A percentile compares a stretch with the other conserved stretches of the same genome.
These are phyloP conservation scores for Phytophthora idaei DNA, from an alignment of 352 stramenopile genomes.

Conservation along the genomic window DNA sequence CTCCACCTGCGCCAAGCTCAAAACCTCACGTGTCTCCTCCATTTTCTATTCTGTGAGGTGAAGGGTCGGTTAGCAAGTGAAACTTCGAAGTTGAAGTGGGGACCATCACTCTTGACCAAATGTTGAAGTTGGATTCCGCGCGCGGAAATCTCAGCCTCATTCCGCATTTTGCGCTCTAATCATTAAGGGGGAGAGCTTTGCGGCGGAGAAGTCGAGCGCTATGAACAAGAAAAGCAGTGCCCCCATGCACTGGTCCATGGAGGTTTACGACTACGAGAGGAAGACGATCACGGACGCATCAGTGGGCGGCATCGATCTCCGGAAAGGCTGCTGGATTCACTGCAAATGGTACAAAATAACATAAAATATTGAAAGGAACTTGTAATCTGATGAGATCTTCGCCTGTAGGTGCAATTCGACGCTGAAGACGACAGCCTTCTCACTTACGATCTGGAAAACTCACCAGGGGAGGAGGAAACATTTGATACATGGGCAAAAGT, in stretches of 20 bases:
- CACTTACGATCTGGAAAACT: constrained; percentile 28
- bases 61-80: constrained; percentile 25
- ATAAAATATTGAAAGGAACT: neutral
- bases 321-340: constrained; percentile 50
- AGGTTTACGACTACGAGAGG: constrained; percentile 59
- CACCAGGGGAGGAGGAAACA: constrained; percentile 41
- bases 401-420: constrained; percentile 43
- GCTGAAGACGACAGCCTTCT: constrained; percentile 42
- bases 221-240: constrained; percentile 13
- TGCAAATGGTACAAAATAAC: constrained; percentile 42
- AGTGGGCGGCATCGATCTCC: constrained; percentile 50
- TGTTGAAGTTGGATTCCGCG: constrained; percentile 35
- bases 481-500: constrained; percentile 11
- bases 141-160: constrained; percentile 14
- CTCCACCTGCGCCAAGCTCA: constrained; percentile 69
- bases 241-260: constrained; percentile 33
- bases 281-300: constrained; percentile 45
- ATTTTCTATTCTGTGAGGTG: constrained; percentile 28
- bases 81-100: constrained; percentile 49
- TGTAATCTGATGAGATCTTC: neutral
- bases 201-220: neutral
- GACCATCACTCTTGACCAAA: constrained; percentile 57
- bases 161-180: constrained; percentile 30
- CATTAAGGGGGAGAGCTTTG: neutral
- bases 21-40: constrained; percentile 14